Conservation (phyloP, 129 eudicot genomes). For the Logfia minima region DNA sequence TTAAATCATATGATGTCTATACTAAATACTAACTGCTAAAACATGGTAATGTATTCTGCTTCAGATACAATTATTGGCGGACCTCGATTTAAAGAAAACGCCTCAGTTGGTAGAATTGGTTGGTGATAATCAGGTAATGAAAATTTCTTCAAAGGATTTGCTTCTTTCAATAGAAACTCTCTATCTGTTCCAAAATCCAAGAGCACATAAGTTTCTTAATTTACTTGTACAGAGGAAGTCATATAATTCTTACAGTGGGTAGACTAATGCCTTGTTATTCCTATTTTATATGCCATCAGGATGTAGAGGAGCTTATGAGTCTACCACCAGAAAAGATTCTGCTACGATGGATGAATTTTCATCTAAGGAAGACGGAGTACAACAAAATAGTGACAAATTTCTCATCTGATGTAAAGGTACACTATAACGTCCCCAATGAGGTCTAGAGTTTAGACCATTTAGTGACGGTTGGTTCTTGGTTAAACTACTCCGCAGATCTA, state of each 20-base stretch:
- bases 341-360: slow-evolving; percentile 97
- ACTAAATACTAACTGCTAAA: slow-evolving; percentile 10
- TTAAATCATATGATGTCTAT: background rate
- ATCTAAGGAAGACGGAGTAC: slow-evolving; percentile 73
- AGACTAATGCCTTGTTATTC: background rate
- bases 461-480: background rate
- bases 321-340: slow-evolving; percentile 91
- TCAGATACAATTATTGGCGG: slow-evolving; percentile 91
- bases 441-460: background rate
- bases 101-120: slow-evolving; percentile 92
- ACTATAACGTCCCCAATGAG: background rate
- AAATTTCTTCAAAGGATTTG: background rate
- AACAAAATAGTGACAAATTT: slow-evolving; percentile 77
- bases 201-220: background rate
- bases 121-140: slow-evolving; percentile 73
- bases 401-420: slow-evolving; percentile 94
- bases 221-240: background rate
- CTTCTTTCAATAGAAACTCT: slow-evolving; percentile 1
- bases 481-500: background rate
- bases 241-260: background rate
- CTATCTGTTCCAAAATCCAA: background rate
- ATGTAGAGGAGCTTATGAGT: slow-evolving; percentile 94
- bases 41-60: slow-evolving; percentile 17
- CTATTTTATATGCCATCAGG: slow-evolving; percentile 39
- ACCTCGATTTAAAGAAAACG: slow-evolving; percentile 88